A percentile compares a stretch with the other conserved stretches of the same genome.
phyloP scores from a whole-genome alignment of 768 basidiomycete genomes.

The Coprinopsis marcescibilis region DNA sequence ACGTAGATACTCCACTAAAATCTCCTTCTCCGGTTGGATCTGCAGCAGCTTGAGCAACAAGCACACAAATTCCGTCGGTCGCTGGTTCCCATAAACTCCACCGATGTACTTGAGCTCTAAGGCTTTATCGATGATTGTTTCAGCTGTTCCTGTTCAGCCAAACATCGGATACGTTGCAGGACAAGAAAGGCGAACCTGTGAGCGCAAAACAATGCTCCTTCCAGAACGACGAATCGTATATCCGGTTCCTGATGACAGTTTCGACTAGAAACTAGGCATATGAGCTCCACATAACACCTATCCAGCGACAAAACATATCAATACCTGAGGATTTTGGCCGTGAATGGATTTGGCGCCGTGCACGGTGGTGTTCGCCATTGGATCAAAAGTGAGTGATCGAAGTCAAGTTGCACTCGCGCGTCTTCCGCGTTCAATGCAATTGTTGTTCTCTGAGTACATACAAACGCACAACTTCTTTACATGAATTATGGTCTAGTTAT shows the following conservation, averaged over 20 bases:
- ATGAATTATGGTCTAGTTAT: conserved; percentile 2
- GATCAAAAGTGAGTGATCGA: conserved; percentile 7
- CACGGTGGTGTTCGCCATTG: conserved; percentile 92
- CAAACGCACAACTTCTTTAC: neutral
- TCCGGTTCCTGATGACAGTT: conserved; percentile 91
- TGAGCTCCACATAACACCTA: conserved; percentile 16
- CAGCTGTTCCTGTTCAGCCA: conserved; percentile 60
- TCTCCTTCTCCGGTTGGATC: conserved; percentile 97
- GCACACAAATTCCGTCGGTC: conserved; percentile 91
- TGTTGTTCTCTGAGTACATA: neutral
- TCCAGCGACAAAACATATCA: neutral
- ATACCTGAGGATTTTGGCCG: conserved; percentile 94
- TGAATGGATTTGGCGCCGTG: conserved; percentile 86
- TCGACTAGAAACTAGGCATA: conserved; percentile 79
- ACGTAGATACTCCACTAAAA: conserved; percentile 87
- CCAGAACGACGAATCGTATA: conserved; percentile 94
- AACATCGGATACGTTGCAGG: conserved; percentile 1
- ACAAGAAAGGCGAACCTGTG: conserved; percentile 51
- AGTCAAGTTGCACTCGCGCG: conserved; percentile 7
- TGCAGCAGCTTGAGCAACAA: conserved; percentile 91
- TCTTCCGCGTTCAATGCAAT: neutral
- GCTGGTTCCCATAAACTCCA: conserved; percentile 93
- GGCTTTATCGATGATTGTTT: conserved; percentile 89
- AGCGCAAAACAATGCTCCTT: conserved; percentile 99
- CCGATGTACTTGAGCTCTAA: conserved; percentile 79